Percentiles rank a stretch among this genome's conserved stretches.
Evolutionary conservation across 805 yeast species (phyloP).

Genomic region (Metschnikowia vanudenii): DNA sequence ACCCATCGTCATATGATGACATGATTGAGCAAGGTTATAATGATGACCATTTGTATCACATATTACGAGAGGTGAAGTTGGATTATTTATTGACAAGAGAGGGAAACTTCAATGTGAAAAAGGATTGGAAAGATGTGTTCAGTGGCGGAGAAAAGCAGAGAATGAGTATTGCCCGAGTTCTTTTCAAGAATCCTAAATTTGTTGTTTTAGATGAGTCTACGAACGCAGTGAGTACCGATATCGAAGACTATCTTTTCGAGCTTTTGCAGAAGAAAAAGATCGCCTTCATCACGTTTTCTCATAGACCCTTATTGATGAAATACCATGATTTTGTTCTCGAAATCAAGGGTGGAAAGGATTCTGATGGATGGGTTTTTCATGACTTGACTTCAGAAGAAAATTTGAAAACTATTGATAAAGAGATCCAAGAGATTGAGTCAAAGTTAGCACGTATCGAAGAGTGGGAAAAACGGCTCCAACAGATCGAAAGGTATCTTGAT

Average conservation of each 20-base stretch:
- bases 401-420: constrained; percentile 67
- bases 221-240: constrained; percentile 85
- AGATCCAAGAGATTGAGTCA: constrained; percentile 62
- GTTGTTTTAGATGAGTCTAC: constrained; percentile 92
- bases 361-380: constrained; percentile 44
- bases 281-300: constrained; percentile 78
- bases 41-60: constrained; percentile 66
- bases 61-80: constrained; percentile 72
- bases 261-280: constrained; percentile 64
- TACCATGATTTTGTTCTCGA: constrained; percentile 79
- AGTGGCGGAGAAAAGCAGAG: constrained; percentile 97
- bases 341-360: constrained; percentile 52
- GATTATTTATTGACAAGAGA: constrained; percentile 76
- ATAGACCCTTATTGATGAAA: constrained; percentile 78
- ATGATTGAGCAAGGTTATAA: constrained; percentile 70
- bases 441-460: constrained; percentile 58
- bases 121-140: constrained; percentile 86
- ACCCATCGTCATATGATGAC: constrained; percentile 76
- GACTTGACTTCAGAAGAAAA: constrained; percentile 66
- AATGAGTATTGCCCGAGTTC: constrained; percentile 79
- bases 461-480: constrained; percentile 59
- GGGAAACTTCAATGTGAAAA: constrained; percentile 50
- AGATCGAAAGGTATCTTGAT: constrained; percentile 53
- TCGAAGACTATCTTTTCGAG: constrained; percentile 84
- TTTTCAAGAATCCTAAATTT: constrained; percentile 77